Evolutionary conservation across 192 early-diverging fungal species (phyloP).

Genomic region (Gryganskiella cystojenkinii): DNA sequence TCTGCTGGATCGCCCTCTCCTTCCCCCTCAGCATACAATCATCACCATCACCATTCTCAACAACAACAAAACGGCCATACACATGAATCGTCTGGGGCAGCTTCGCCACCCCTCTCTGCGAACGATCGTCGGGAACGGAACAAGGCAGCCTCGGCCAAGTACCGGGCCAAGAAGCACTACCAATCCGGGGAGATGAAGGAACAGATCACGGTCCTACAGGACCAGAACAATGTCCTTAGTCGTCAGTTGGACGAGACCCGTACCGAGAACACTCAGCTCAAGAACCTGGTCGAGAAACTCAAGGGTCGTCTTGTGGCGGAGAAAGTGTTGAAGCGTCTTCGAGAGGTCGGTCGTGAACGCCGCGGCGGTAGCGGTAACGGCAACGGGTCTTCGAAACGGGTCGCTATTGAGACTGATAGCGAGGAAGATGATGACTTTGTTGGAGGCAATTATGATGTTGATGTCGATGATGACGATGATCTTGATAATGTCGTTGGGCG

Average conservation of each 20-base stretch:
- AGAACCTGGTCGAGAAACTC: slow-evolving; percentile 58
- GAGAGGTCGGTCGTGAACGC: slow-evolving; percentile 40
- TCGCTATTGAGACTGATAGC: neutral
- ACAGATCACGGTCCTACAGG: slow-evolving; percentile 51
- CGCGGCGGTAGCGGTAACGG: neutral
- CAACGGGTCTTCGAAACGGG: neutral
- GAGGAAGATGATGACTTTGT: slow-evolving; percentile 19
- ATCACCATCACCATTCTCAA: slow-evolving; percentile 13
- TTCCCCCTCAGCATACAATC: slow-evolving; percentile 19
- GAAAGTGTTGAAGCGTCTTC: slow-evolving; percentile 65
- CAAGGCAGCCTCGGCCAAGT: slow-evolving; percentile 71
- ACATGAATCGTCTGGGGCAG: neutral
- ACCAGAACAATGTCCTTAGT: slow-evolving; percentile 57
- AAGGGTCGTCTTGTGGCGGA: slow-evolving; percentile 63
- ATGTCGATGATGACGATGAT: slow-evolving; percentile 14
- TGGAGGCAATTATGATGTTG: slow-evolving; percentile 15
- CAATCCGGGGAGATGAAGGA: slow-evolving; percentile 66
- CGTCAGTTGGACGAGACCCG: slow-evolving; percentile 60
- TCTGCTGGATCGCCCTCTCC: slow-evolving; percentile 19
- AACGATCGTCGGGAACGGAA: slow-evolving; percentile 65
- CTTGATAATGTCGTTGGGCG: slow-evolving; percentile 5
- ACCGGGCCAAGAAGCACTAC: slow-evolving; percentile 68
- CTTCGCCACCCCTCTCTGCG: slow-evolving; percentile 50
- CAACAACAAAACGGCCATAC: neutral
- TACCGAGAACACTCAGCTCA: slow-evolving; percentile 59